A percentile compares a stretch with the other conserved stretches of the same genome.
Conservation (phyloP, 192 early-diverging fungal genomes). For the Podila epicladia region DNA sequence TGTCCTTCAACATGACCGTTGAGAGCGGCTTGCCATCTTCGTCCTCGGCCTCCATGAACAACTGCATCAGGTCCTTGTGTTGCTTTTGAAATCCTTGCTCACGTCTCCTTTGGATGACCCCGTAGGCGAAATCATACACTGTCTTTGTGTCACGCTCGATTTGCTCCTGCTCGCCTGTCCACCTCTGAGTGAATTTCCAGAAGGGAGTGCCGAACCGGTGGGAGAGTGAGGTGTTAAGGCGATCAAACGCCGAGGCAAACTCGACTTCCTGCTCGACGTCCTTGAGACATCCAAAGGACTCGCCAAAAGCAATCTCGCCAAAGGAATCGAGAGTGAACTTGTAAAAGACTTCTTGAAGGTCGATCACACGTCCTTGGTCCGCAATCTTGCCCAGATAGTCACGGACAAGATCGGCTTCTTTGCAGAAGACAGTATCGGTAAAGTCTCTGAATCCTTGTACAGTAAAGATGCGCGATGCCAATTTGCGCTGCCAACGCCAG, state of each 20-base stretch:
- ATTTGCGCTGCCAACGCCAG: background rate
- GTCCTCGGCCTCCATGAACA: constrained; percentile 53
- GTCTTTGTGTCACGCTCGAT: constrained; percentile 15
- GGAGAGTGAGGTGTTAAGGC: constrained; percentile 35
- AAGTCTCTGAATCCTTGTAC: background rate
- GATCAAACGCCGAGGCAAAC: constrained; percentile 67
- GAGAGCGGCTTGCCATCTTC: constrained; percentile 43
- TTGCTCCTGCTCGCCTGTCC: constrained; percentile 8
- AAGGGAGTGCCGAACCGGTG: constrained; percentile 24
- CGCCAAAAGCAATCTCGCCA: constrained; percentile 40
- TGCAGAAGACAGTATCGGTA: background rate
- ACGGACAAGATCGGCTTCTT: constrained; percentile 22
- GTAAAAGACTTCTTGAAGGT: constrained; percentile 27
- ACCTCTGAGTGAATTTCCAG: constrained; percentile 28
- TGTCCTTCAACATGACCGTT: constrained; percentile 53
- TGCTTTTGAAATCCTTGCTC: background rate
- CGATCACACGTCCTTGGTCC: constrained; percentile 7
- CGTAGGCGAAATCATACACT: constrained; percentile 29
- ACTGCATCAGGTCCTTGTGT: constrained; percentile 48
- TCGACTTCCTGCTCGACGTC: constrained; percentile 20
- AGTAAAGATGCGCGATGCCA: background rate
- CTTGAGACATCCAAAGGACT: constrained; percentile 32
- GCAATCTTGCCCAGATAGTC: constrained; percentile 21
- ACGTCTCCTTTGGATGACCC: constrained; percentile 37
- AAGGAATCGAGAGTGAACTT: constrained; percentile 38